Percentiles rank a stretch among this genome's conserved stretches.
Evolutionary conservation across 768 basidiomycete species (phyloP).

Genomic region (Kwoniella mangroviensis): DNA sequence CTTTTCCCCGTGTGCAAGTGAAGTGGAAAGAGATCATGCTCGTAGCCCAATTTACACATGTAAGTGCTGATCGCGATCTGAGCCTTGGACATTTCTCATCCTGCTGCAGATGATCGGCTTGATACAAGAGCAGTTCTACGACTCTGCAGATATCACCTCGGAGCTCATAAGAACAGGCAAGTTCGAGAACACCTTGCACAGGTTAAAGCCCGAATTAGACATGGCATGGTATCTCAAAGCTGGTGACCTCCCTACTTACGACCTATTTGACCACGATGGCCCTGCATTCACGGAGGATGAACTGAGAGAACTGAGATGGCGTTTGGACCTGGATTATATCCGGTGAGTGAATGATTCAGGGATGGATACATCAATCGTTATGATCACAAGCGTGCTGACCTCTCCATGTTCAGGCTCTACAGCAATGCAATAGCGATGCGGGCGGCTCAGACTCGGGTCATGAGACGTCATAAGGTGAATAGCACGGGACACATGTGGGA

Average conservation of each 20-base stretch:
- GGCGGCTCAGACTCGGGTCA: constrained; percentile 3
- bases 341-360: not conserved
- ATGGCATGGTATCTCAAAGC: constrained; percentile 12
- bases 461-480: constrained; percentile 1
- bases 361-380: too few relatives aligned
- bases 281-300: constrained; percentile 5
- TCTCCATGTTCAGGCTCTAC: not conserved
- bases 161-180: constrained; percentile 5
- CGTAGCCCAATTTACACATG: constrained; percentile 6
- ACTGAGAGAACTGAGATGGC: constrained; percentile 9
- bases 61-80: not conserved
- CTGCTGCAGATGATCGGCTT: constrained; percentile 7
- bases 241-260: constrained; percentile 3
- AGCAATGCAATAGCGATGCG: constrained; percentile 11
- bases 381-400: too few relatives aligned
- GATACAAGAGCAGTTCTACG: constrained; percentile 15
- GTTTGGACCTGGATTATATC: constrained; percentile 11
- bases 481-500: not conserved
- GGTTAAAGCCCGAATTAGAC: constrained; percentile 12
- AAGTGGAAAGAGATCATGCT: constrained; percentile 14
- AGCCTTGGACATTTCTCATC: not conserved
- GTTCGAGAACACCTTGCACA: constrained; percentile 10
- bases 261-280: constrained; percentile 6
- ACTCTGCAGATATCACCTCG: constrained; percentile 6
- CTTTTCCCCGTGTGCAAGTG: constrained; percentile 11